Conservation (phyloP, 2,329 filamentous ascomycete genomes). For the Aspergillus glaucus region DNA sequence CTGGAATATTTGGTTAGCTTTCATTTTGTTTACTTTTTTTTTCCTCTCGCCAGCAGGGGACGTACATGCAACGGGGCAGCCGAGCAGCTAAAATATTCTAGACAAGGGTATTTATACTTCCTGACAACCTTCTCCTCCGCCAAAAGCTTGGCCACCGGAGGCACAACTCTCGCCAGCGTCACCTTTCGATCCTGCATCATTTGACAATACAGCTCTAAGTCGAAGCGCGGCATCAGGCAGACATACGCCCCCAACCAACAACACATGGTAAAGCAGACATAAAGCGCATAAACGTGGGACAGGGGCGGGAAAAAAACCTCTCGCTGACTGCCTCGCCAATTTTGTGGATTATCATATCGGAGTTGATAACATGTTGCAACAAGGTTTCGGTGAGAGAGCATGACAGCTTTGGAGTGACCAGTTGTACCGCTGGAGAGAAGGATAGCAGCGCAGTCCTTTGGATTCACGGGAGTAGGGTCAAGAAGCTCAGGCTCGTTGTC, state of each 20-base stretch:
- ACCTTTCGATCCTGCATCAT: constrained; percentile 6
- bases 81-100: constrained; percentile 12
- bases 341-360: too few relatives aligned
- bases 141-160: constrained; percentile 6
- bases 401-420: too few relatives aligned
- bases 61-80: constrained; percentile 10
- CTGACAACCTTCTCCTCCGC: constrained; percentile 4
- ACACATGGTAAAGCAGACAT: constrained; percentile 8
- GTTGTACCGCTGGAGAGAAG: too few relatives aligned
- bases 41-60: background rate
- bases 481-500: too few relatives aligned
- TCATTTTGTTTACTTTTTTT: background rate
- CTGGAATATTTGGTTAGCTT: background rate
- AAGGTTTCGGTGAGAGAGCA: too few relatives aligned
- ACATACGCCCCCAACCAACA: constrained; percentile 12
- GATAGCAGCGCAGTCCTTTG: too few relatives aligned
- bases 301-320: too few relatives aligned
- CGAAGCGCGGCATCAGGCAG: constrained; percentile 10
- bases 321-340: too few relatives aligned
- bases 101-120: constrained; percentile 6
- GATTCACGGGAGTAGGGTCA: too few relatives aligned
- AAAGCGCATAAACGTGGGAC: constrained; percentile 4
- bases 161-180: constrained; percentile 9
- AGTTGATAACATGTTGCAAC: too few relatives aligned
- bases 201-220: constrained; percentile 9